phyloP scores from a whole-genome alignment of 208 protist species.

The Endotrypanum monterogeii region DNA sequence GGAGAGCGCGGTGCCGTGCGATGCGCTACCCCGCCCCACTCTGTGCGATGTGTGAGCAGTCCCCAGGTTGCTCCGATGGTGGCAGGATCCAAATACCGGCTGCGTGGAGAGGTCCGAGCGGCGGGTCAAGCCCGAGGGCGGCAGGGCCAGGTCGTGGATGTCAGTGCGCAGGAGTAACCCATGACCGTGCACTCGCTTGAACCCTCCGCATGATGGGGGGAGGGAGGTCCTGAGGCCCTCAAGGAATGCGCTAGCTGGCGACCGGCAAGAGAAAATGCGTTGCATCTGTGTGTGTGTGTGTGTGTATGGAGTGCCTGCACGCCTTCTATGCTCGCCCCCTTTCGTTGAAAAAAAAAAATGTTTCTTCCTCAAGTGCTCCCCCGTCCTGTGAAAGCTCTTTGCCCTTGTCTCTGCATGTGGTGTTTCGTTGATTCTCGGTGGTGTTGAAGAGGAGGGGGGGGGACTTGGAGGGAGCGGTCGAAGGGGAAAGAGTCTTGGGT shows the following conservation, averaged over 20 bases:
- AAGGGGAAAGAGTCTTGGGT: too few species aligned
- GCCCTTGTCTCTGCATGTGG: too few species aligned
- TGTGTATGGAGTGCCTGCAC: neutral
- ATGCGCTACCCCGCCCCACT: neutral
- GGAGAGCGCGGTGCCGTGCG: neutral
- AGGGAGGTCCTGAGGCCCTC: neutral
- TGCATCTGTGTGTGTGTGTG: neutral
- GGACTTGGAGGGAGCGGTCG: too few species aligned
- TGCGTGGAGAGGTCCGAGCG: neutral
- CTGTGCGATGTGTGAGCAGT: neutral
- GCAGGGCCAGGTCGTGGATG: neutral
- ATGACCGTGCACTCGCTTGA: neutral
- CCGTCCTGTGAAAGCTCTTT: too few species aligned
- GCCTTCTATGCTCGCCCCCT: neutral
- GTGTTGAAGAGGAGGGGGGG: too few species aligned
- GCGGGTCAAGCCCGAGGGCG: neutral
- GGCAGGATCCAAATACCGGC: neutral
- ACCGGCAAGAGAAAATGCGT: too few species aligned
- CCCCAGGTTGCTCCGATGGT: neutral
- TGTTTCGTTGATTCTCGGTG: too few species aligned
- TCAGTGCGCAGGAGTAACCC: neutral
- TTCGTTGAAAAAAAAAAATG: neutral
- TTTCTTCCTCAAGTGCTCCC: neutral
- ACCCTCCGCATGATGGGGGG: neutral
- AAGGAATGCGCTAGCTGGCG: neutral